Evolutionary conservation across 495 filamentous ascomycete species (phyloP).

Genomic region (Neurospora cerealis): DNA sequence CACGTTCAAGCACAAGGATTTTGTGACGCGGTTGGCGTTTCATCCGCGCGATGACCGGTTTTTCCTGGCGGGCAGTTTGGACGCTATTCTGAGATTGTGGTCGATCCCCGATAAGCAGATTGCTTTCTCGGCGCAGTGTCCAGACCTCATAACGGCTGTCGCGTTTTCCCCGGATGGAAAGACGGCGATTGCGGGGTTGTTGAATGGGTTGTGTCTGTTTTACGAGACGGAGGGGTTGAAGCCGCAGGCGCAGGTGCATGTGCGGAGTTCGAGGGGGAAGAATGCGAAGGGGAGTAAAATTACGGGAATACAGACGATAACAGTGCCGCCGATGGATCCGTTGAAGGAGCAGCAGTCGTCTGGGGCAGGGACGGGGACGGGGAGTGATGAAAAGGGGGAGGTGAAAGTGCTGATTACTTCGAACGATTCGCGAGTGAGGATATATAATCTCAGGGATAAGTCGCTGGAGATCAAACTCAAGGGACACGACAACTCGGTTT

Average conservation of each 20-base stretch:
- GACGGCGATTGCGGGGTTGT: constrained; percentile 77
- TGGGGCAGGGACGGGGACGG: background rate
- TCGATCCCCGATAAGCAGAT: constrained; percentile 96
- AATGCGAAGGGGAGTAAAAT: constrained; percentile 97
- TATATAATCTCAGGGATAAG: constrained; percentile 82
- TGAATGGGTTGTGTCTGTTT: constrained; percentile 80
- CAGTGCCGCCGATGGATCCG: constrained; percentile 32
- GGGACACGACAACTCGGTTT: constrained; percentile 85
- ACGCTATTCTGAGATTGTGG: constrained; percentile 89
- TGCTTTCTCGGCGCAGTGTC: constrained; percentile 71
- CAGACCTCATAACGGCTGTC: constrained; percentile 88
- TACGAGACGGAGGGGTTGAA: constrained; percentile 93
- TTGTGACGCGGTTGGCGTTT: constrained; percentile 90
- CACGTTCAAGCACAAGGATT: constrained; percentile 94
- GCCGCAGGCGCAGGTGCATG: constrained; percentile 73
- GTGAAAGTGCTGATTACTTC: constrained; percentile 85
- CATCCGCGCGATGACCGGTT: constrained; percentile 94
- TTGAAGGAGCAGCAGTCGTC: background rate
- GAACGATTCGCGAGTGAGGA: constrained; percentile 87
- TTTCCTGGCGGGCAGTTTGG: constrained; percentile 88
- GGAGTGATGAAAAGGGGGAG: constrained; percentile 45
- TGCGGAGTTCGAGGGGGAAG: constrained; percentile 78
- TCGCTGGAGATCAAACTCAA: constrained; percentile 80
- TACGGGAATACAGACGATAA: constrained; percentile 79
- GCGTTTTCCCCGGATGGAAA: constrained; percentile 89